Conservation (phyloP, 2,329 filamentous ascomycete genomes). For the Epichloe uncinata region DNA sequence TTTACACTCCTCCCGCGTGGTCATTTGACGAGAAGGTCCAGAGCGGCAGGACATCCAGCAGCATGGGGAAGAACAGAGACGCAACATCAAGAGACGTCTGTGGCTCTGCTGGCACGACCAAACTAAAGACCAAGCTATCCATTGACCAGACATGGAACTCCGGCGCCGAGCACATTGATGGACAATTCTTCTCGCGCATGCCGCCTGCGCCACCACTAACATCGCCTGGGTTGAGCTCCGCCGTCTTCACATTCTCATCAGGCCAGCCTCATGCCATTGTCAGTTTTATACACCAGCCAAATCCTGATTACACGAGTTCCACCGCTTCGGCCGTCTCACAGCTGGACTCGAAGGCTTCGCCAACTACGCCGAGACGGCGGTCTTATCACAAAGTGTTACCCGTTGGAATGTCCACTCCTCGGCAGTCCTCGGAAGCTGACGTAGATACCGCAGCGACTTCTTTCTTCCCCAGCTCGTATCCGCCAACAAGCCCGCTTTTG, state of each 20-base stretch:
- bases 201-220: conserved; percentile 36
- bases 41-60: neutral
- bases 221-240: conserved; percentile 30
- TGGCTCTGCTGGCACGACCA: neutral
- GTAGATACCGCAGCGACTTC: conserved; percentile 16
- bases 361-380: conserved; percentile 23
- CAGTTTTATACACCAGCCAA: conserved; percentile 33
- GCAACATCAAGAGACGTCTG: conserved; percentile 7
- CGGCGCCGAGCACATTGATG: conserved; percentile 14
- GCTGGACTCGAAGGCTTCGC: conserved; percentile 14
- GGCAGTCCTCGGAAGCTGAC: conserved; percentile 11
- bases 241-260: conserved; percentile 28
- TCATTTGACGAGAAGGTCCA: conserved; percentile 16
- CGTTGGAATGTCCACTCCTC: conserved; percentile 18
- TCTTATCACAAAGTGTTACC: conserved; percentile 31
- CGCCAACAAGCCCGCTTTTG: conserved; percentile 32
- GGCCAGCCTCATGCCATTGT: conserved; percentile 19
- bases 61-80: conserved; percentile 1
- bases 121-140: conserved; percentile 8
- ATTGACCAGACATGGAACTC: conserved; percentile 16
- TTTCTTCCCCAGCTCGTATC: conserved; percentile 36
- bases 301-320: conserved; percentile 34
- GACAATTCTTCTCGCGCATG: conserved; percentile 22
- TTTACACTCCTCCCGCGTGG: conserved; percentile 10
- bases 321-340: conserved; percentile 16